A percentile compares a stretch with the other conserved stretches of the same genome.
Conservation (phyloP, 257 asterid species). For the Forsythia suspensa region DNA sequence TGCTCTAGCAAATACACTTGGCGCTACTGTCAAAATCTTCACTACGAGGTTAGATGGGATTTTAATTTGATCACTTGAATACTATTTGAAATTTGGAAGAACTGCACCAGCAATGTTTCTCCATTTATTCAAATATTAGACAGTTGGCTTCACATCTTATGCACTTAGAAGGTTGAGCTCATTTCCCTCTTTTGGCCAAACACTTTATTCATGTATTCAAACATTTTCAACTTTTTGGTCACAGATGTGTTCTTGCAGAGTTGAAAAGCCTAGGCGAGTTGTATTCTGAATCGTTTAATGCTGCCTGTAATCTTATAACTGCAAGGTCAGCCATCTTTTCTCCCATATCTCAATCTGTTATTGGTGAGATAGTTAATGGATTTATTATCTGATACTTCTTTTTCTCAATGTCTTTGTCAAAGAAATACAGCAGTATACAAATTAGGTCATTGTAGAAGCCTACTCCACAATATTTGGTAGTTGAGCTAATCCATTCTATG, state of each 20-base stretch:
- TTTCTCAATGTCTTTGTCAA: not conserved
- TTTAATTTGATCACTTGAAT: too few relatives aligned
- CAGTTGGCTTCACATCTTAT: not conserved
- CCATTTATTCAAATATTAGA: not conserved
- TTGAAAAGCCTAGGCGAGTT: slow-evolving; percentile 72
- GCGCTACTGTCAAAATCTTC: slow-evolving; percentile 78
- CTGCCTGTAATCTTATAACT: slow-evolving; percentile 58
- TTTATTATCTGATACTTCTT: not conserved
- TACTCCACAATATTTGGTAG: not conserved
- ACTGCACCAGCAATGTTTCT: not conserved
- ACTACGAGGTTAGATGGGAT: slow-evolving; percentile 59
- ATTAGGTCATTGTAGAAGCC: not conserved
- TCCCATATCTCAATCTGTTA: not conserved
- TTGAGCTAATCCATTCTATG: slow-evolving; percentile 11
- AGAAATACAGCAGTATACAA: not conserved
- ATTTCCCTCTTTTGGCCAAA: not conserved
- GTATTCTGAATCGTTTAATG: slow-evolving; percentile 56
- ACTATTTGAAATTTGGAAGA: not conserved
- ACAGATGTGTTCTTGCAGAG: slow-evolving; percentile 86
- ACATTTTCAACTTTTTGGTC: slow-evolving; percentile 17
- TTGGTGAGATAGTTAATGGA: not conserved
- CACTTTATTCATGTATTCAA: not conserved
- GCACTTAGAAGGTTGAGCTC: not conserved
- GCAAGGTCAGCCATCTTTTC: slow-evolving; percentile 56
- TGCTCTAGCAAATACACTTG: slow-evolving; percentile 65